phyloP scores from a whole-genome alignment of 768 basidiomycete species.

The Candolleomyces aberdarensis region DNA sequence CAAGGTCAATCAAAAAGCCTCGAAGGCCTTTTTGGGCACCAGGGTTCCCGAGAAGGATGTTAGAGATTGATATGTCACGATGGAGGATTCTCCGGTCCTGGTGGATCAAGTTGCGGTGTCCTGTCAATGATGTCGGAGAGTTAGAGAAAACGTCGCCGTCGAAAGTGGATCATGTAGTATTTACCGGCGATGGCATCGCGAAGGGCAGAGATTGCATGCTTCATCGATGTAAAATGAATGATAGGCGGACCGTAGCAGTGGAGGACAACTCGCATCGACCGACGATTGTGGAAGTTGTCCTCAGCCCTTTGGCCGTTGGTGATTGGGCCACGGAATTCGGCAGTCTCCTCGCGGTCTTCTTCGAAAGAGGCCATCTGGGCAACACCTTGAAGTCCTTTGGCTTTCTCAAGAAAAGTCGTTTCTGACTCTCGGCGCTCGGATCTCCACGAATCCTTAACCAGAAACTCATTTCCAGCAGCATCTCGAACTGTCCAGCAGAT shows the following conservation, averaged over 20 bases:
- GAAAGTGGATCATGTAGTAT: no score
- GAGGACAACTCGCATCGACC: background rate
- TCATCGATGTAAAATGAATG: background rate
- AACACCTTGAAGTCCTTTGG: background rate
- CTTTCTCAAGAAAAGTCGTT: background rate
- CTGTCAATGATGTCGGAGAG: background rate
- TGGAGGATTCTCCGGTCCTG: background rate
- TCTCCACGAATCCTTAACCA: background rate
- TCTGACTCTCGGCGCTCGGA: background rate
- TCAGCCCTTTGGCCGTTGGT: background rate
- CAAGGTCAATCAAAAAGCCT: background rate
- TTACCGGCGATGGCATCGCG: background rate
- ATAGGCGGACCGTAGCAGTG: background rate
- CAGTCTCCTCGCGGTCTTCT: background rate
- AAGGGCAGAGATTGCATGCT: background rate
- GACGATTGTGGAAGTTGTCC: background rate
- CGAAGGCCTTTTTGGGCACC: background rate
- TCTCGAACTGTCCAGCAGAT: background rate
- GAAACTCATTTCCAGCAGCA: background rate
- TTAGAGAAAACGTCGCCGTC: background rate
- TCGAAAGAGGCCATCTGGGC: background rate
- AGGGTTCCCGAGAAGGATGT: background rate
- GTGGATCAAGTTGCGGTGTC: background rate
- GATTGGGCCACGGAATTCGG: background rate
- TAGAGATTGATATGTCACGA: background rate